These are phyloP conservation scores for Cajanus cajan DNA, from an alignment of 306 rosid species.

Conservation along the genomic window DNA sequence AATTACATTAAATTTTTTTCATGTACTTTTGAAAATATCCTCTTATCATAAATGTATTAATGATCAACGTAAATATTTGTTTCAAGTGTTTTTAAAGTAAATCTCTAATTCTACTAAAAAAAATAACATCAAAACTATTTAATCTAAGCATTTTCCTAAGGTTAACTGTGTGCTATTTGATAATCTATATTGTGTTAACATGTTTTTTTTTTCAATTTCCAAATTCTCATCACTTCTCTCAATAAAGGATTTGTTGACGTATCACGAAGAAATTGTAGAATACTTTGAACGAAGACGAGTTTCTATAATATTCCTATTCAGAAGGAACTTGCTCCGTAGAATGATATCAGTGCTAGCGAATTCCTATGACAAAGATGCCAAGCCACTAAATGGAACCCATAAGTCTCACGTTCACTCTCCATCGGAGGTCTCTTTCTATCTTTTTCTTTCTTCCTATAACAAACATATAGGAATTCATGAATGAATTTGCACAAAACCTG, in stretches of 20 bases:
- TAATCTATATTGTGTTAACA: too few relatives aligned
- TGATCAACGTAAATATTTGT: too few relatives aligned
- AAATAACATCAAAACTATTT: too few relatives aligned
- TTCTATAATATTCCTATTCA: slow-evolving; percentile 53
- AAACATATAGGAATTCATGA: too few relatives aligned
- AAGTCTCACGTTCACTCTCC: slow-evolving; percentile 66
- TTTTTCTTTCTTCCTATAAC: not conserved
- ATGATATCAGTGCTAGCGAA: slow-evolving; percentile 69
- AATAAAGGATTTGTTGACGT: slow-evolving; percentile 45
- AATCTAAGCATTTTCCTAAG: not conserved
- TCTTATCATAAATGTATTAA: too few relatives aligned
- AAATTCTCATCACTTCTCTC: not conserved
- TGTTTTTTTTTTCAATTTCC: not conserved
- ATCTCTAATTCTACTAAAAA: too few relatives aligned
- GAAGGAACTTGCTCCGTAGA: slow-evolving; percentile 67
- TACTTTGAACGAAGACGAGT: slow-evolving; percentile 55
- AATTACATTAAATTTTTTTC: too few relatives aligned
- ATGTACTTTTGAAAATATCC: too few relatives aligned
- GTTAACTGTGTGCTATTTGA: not conserved
- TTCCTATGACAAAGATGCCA: slow-evolving; percentile 53
- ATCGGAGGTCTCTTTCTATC: slow-evolving; percentile 39
- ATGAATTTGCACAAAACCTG: too few relatives aligned
- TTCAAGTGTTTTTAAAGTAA: too few relatives aligned
- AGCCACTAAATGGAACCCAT: slow-evolving; percentile 65
- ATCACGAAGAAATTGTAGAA: slow-evolving; percentile 52